Base-by-base conservation (phyloP, 495 filamentous ascomycete genomes). In the Talaromyces ruber region DNA sequence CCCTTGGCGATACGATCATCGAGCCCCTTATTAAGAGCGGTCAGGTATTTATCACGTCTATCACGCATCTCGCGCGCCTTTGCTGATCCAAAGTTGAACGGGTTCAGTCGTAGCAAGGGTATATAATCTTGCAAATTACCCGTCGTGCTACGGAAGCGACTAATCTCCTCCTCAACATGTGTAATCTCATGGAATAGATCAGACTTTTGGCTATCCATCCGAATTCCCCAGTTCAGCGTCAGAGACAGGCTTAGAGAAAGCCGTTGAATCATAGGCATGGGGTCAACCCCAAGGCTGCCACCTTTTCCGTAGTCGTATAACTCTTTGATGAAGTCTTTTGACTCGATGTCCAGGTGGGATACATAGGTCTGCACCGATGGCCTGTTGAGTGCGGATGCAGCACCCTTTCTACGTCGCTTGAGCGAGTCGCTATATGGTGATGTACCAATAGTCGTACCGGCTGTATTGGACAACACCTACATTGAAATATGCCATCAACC, bases 81-180 rank as follows among this genome's bases (percentile, higher is more conserved):
- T 34, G 70, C 69, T 0, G 79, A 79, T 6, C 77, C 80, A 21
- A 68, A 66, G 61, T 68, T 86, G 60, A 84, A 79, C 0, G 84
- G 84, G 62, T 84, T 84, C 14, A 86, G 65, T 1, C 84, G 75
- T 32, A 88, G 65, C 0, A 87, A 65, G 16, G 85, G 84, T 11
- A 88, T 81, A 63, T 87, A 87, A 60, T 88, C 85, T 66, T 87
- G 84, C 22, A 84, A 63, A 59, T 87, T 87, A 14, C 83, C 82
- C 0, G 84, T 84, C 12, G 84, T 87, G 37, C 79, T 83, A 28
- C 84, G 74, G 58, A 86, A 83, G 50, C 73, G 77, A 67, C 79
- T 82, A 47, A 87, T 81, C 54, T 79, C 79, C 58, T 84, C 83
- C 57, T 87, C 85, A 34, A 87, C 84, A 12, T 82, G 70, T 9